A percentile compares a stretch with the other conserved stretches of the same genome.
Evolutionary conservation across 2,329 filamentous ascomycete species (phyloP).

Genomic region (Neonectria coccinea): DNA sequence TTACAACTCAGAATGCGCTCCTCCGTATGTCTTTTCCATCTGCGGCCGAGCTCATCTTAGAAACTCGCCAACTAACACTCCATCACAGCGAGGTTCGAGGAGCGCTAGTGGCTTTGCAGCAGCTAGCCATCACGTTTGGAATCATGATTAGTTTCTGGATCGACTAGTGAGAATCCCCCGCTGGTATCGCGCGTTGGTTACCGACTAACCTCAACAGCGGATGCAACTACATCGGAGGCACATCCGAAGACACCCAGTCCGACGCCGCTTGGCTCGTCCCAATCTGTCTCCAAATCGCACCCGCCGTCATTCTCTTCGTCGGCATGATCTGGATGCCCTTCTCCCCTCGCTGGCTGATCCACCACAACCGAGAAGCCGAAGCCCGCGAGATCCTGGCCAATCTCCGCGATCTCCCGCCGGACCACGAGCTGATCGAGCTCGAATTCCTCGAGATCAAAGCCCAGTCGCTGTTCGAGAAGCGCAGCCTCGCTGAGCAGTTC

Average conservation of each 20-base stretch:
- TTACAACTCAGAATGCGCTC: conserved; percentile 61
- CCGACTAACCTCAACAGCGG: conserved; percentile 51
- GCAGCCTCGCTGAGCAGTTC: conserved; percentile 73
- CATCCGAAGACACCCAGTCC: conserved; percentile 60
- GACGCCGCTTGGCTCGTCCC: conserved; percentile 81
- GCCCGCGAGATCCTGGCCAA: conserved; percentile 71
- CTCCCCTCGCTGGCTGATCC: conserved; percentile 79
- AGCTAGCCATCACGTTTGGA: conserved; percentile 69
- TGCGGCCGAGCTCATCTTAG: not conserved
- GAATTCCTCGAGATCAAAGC: conserved; percentile 89
- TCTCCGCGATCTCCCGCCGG: conserved; percentile 70
- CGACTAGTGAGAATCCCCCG: conserved; percentile 57
- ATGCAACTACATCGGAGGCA: conserved; percentile 74
- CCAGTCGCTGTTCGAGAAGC: conserved; percentile 81
- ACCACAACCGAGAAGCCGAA: conserved; percentile 76
- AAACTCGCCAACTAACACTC: conserved; percentile 3
- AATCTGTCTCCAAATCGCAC: conserved; percentile 76
- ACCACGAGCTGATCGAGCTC: conserved; percentile 77
- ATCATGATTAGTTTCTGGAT: conserved; percentile 76
- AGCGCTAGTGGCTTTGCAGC: conserved; percentile 60
- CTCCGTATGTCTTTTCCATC: conserved; percentile 47
- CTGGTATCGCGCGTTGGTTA: accelerated
- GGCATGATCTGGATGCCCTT: conserved; percentile 87
- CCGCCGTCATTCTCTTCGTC: conserved; percentile 72
- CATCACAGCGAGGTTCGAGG: conserved; percentile 52